phyloP scores from a whole-genome alignment of 768 basidiomycete genomes.

The Pluteus cervinus region DNA sequence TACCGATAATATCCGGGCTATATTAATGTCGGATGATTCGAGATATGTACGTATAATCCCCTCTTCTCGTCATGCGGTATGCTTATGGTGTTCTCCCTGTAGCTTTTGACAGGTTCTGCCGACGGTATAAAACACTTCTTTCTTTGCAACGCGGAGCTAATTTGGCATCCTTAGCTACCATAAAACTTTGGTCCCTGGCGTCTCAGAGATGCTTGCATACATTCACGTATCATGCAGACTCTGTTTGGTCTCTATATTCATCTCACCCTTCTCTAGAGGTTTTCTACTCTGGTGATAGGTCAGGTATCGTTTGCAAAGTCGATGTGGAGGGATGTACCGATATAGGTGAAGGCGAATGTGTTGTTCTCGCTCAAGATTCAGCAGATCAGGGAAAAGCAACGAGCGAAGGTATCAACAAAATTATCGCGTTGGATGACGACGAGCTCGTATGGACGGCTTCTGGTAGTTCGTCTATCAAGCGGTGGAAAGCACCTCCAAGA shows the following conservation, averaged over 20 bases:
- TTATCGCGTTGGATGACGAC: constrained; percentile 76
- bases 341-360: constrained; percentile 84
- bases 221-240: constrained; percentile 91
- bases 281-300: constrained; percentile 94
- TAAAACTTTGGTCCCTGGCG: constrained; percentile 91
- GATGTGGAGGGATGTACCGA: constrained; percentile 82
- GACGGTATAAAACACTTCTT: constrained; percentile 41
- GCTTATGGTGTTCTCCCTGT: constrained; percentile 6
- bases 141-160: constrained; percentile 10
- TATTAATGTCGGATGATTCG: constrained; percentile 85
- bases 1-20: constrained; percentile 92
- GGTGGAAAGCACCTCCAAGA: constrained; percentile 70
- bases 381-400: constrained; percentile 25
- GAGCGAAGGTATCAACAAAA: constrained; percentile 55
- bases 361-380: constrained; percentile 72
- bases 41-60: constrained; percentile 61
- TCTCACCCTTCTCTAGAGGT: constrained; percentile 77
- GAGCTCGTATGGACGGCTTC: constrained; percentile 87
- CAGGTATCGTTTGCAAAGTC: constrained; percentile 86
- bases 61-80: neutral
- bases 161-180: constrained; percentile 42
- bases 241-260: constrained; percentile 91
- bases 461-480: constrained; percentile 70
- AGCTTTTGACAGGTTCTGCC: constrained; percentile 83
- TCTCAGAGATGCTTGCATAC: constrained; percentile 92